phyloP scores from a whole-genome alignment of 1,139 yeast species.

The Groenewaldozyma sp. region DNA sequence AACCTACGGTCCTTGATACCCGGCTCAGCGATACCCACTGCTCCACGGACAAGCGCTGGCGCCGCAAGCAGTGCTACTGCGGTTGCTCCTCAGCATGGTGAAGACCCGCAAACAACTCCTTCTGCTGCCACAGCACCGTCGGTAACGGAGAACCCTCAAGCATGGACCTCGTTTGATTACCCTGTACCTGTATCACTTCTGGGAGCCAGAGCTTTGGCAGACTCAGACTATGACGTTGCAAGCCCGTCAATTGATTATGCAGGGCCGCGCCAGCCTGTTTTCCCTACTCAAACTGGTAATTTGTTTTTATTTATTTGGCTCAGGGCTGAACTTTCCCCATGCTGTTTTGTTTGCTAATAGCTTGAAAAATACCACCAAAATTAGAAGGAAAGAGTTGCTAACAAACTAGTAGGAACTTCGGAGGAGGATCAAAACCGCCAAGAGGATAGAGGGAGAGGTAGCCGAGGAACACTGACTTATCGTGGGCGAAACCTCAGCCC shows the following conservation, averaged over 20 bases:
- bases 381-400: too few species aligned
- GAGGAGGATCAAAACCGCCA: not conserved
- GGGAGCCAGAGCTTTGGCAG: constrained; percentile 3
- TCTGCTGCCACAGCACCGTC: constrained; percentile 5
- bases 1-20: not conserved
- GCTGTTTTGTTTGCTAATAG: too few species aligned
- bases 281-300: not conserved
- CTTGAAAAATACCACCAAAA: too few species aligned
- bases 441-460: not conserved
- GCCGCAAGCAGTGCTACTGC: not conserved
- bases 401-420: too few species aligned
- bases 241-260: constrained; percentile 13
- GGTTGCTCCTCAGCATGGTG: not conserved
- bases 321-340: too few species aligned
- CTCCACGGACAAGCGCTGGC: not conserved
- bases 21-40: not conserved
- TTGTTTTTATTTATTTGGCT: too few species aligned
- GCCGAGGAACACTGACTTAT: not conserved
- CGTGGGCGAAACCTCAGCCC: constrained; percentile 2
- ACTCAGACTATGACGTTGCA: constrained; percentile 7
- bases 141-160: constrained; percentile 8
- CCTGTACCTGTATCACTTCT: constrained; percentile 10
- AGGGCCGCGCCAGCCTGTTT: constrained; percentile 13
- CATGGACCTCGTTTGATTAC: constrained; percentile 12
- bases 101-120: not conserved